Evolutionary conservation across 2,329 filamentous ascomycete genomes (phyloP), one percentile per base, ranked within the genome.

Genomic region (Stemphylium lycopersici): DNA sequence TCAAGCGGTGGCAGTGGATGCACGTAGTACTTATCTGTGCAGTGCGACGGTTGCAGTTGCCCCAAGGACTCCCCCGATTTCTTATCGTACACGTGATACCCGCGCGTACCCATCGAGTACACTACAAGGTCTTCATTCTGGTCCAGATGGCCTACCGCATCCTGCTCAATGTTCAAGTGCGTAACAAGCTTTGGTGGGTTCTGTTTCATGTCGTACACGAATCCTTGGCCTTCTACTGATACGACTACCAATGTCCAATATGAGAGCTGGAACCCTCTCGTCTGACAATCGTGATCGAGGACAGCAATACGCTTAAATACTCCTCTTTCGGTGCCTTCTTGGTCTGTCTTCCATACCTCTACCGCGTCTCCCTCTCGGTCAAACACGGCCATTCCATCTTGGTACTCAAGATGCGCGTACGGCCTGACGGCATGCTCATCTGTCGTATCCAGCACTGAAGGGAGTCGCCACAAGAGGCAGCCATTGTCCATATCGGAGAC

Each of bases 221-320:
- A 55, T 12, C 52, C 52, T 16, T 51, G 40, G 7, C 52, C 52
- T 18, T 55, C 52, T 24, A 45, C 34, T 13, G 52, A 41, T 18
- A 55, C 52, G 16, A 51, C 52, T 1, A 45, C 47, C 11, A 55
- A 12, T 10, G 52, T 50, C 46, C 47, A 45, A 7, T 55, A 55
- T 10, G 52, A 55, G 8, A 55, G 52, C 36, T 55, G 52, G 7
- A 55, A 55, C n/a, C 52, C 52, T 45, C 52, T 51, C 13, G 47
- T 55, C 5, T 55, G 46, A 7, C 46, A 55, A 20, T 40, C 29
- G 13, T 50, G 52, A 18, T 55, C 47, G 7, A 55, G 15, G 2
- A 45, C 36, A 31, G 46, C 47, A 8, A 51, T 4, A 3, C 52
- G 52, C 20, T 34, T 36, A 22, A 55, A 55, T 4, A 45, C 47